Percentiles rank a stretch among this genome's conserved stretches.
Evolutionary conservation across 768 basidiomycete species (phyloP).

Genomic region (Tricholoma hemisulphureum): DNA sequence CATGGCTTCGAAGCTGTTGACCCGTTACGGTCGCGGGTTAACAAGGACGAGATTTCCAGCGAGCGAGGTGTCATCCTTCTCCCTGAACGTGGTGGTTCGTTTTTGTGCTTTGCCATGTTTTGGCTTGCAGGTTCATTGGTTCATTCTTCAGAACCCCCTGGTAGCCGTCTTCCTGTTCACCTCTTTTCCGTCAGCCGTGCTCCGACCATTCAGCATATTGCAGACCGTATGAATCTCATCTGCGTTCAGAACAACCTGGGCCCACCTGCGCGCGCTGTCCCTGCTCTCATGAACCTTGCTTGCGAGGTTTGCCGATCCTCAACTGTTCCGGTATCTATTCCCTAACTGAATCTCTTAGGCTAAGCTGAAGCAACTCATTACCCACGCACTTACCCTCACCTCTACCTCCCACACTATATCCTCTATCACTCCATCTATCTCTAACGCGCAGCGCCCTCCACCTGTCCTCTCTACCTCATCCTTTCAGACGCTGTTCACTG

Average conservation of each 20-base stretch:
- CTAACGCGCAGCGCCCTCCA: constrained; percentile 36
- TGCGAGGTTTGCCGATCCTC: constrained; percentile 58
- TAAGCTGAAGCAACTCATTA: constrained; percentile 81
- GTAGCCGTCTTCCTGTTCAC: constrained; percentile 68
- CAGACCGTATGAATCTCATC: constrained; percentile 78
- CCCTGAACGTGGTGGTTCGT: constrained; percentile 63
- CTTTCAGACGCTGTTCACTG: constrained; percentile 75
- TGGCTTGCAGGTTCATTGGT: neutral
- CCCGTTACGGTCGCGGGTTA: constrained; percentile 42
- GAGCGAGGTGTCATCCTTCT: constrained; percentile 69
- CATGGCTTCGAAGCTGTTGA: constrained; percentile 45
- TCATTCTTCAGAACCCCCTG: constrained; percentile 54
- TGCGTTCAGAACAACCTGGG: constrained; percentile 73
- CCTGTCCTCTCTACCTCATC: constrained; percentile 63
- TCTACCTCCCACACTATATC: constrained; percentile 74
- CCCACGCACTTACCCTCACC: constrained; percentile 74
- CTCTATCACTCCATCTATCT: constrained; percentile 66
- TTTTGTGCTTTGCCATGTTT: neutral
- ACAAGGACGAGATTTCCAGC: constrained; percentile 64
- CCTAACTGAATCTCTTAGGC: constrained; percentile 44
- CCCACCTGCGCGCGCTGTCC: constrained; percentile 58
- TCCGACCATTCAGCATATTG: constrained; percentile 73
- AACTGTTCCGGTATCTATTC: neutral
- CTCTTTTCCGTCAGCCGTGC: constrained; percentile 72
- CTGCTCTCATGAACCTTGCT: constrained; percentile 71